Evolutionary conservation across 441 rosid genomes (phyloP).

Genomic region (Gossypium laxum): DNA sequence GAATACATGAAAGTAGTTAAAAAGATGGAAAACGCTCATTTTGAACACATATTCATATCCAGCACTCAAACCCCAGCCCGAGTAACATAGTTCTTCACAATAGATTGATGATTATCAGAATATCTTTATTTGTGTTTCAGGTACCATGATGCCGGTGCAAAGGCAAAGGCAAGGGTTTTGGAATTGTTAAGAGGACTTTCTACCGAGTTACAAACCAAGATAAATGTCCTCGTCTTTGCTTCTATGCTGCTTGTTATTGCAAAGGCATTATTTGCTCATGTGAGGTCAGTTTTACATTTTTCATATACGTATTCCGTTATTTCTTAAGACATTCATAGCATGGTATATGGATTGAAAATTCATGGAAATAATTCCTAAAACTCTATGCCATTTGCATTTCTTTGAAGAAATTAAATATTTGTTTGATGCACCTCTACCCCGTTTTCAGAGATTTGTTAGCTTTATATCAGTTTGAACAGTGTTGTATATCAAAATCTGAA

Average conservation of each 20-base stretch:
- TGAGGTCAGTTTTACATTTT: constrained; percentile 44
- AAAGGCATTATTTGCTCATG: constrained; percentile 83
- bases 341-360: neutral
- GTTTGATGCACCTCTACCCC: neutral
- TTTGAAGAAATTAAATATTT: neutral
- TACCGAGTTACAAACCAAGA: constrained; percentile 66
- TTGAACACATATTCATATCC: neutral
- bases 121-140: constrained; percentile 29
- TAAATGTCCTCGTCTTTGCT: constrained; percentile 72
- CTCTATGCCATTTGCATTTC: neutral
- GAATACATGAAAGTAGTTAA: neutral
- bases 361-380: neutral
- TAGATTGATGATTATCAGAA: neutral
- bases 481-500: neutral
- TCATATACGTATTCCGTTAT: neutral
- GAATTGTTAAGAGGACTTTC: constrained; percentile 78
- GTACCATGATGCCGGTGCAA: constrained; percentile 77
- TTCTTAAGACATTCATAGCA: neutral
- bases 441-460: neutral
- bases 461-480: neutral
- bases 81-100: neutral
- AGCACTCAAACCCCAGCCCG: neutral
- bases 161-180: constrained; percentile 64
- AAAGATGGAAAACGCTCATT: neutral
- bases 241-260: constrained; percentile 86